A percentile compares a stretch with the other conserved stretches of the same genome.
Evolutionary conservation across 306 rosid genomes (phyloP).

Genomic region (Hippophae rhamnoides): DNA sequence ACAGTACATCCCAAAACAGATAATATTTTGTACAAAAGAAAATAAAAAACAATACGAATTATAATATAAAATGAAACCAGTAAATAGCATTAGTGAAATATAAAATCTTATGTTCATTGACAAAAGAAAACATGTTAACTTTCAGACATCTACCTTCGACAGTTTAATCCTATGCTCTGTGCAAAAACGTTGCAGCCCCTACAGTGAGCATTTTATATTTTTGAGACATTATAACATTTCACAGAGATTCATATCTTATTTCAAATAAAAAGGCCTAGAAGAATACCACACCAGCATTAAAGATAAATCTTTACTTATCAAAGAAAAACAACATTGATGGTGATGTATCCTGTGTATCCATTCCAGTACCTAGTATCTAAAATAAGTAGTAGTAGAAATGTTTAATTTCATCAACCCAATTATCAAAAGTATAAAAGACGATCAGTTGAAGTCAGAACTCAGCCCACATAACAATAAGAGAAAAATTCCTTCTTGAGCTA

Average conservation of each 20-base stretch:
- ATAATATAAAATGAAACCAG: too few relatives aligned
- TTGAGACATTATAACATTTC: background rate
- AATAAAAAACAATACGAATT: too few relatives aligned
- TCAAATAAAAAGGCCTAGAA: background rate
- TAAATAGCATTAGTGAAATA: too few relatives aligned
- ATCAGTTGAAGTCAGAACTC: background rate
- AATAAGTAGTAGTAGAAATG: background rate
- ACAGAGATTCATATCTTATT: background rate
- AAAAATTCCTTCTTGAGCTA: background rate
- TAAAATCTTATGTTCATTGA: background rate
- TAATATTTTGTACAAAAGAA: too few relatives aligned
- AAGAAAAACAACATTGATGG: too few relatives aligned
- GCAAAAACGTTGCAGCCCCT: conserved; percentile 20
- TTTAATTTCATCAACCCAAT: background rate
- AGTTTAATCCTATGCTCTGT: conserved; percentile 74
- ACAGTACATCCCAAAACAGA: too few relatives aligned
- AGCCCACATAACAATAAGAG: background rate
- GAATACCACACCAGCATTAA: too few relatives aligned
- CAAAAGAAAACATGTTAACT: background rate
- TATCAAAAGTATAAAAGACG: background rate
- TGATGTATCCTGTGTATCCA: too few relatives aligned
- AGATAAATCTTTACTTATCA: too few relatives aligned
- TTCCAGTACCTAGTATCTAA: conserved; percentile 20
- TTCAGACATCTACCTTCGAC: conserved; percentile 48
- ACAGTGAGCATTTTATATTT: conserved; percentile 11